Conservation (phyloP, 495 filamentous ascomycete genomes). For the Talaromyces stipitatus region DNA sequence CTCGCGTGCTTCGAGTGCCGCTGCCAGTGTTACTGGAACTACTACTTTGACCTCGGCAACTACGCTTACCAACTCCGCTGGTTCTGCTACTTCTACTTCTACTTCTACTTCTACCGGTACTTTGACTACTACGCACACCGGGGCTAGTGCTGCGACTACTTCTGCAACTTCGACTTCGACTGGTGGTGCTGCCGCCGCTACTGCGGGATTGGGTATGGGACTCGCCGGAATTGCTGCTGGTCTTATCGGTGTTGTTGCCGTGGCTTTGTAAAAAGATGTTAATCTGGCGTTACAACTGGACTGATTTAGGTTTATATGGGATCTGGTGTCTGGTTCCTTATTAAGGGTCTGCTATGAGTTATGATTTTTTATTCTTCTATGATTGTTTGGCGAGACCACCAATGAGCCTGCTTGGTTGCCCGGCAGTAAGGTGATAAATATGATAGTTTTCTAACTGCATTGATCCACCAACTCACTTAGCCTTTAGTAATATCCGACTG, state of each 20-base stretch:
- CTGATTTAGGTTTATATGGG: background rate
- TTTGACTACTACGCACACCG: slow-evolving; percentile 4
- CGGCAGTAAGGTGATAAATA: too few species aligned
- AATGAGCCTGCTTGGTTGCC: too few species aligned
- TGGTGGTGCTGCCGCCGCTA: slow-evolving; percentile 2
- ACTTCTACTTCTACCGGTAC: background rate
- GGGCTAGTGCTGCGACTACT: background rate
- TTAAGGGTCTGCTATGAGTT: background rate
- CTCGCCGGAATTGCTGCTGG: slow-evolving; percentile 7
- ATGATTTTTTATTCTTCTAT: background rate
- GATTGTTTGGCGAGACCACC: too few species aligned
- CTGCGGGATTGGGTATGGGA: slow-evolving; percentile 6
- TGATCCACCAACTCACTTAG: too few species aligned
- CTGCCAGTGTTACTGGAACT: background rate
- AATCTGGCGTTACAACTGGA: background rate
- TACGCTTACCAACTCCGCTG: slow-evolving; percentile 5
- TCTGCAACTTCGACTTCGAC: background rate
- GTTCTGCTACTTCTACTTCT: background rate
- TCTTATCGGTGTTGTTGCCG: slow-evolving; percentile 5
- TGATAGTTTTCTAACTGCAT: too few species aligned
- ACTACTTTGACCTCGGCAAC: background rate
- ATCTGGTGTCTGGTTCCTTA: slow-evolving; percentile 5
- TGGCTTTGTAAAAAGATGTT: slow-evolving; percentile 7
- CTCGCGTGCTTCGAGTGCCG: background rate
- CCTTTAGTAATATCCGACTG: too few species aligned